These are phyloP conservation scores for Plantago coronopus DNA, from an alignment of 305 asterid genomes.

Conservation along the genomic window DNA sequence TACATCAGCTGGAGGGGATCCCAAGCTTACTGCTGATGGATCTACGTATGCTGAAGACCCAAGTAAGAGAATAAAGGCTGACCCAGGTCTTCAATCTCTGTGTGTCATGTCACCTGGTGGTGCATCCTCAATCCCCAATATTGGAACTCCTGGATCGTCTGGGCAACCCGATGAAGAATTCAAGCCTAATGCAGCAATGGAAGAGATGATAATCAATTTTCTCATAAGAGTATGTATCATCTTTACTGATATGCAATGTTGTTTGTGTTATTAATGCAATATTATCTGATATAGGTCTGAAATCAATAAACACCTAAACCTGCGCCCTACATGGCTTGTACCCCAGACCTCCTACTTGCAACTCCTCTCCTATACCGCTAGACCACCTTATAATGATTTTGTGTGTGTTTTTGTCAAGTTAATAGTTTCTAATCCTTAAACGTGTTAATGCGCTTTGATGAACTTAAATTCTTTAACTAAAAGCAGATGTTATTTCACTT, in stretches of 20 bases:
- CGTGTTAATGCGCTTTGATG: background rate
- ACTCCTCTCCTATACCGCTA: too few species aligned
- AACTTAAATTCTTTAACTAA: background rate
- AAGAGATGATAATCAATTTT: conserved; percentile 98
- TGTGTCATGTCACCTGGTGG: conserved; percentile 99
- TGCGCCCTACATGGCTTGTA: too few species aligned
- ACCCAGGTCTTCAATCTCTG: conserved; percentile 91
- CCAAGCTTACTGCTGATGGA: conserved; percentile 70
- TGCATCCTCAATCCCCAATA: conserved; percentile 81
- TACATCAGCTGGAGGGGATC: conserved; percentile 55
- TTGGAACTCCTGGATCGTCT: conserved; percentile 89
- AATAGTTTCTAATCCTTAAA: background rate
- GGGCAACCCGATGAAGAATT: conserved; percentile 99
- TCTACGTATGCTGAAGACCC: conserved; percentile 87
- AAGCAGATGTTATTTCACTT: background rate
- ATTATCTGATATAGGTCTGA: background rate
- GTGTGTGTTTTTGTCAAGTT: background rate
- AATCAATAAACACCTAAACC: too few species aligned
- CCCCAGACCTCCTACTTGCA: too few species aligned
- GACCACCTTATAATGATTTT: too few species aligned
- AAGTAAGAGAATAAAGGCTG: conserved; percentile 86
- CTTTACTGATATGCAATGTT: conserved; percentile 18
- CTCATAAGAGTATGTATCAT: conserved; percentile 69
- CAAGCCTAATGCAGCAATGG: conserved; percentile 99
- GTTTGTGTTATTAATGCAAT: background rate